Conservation (phyloP, 768 basidiomycete species). For the Omphalotus guepiniiformis region DNA sequence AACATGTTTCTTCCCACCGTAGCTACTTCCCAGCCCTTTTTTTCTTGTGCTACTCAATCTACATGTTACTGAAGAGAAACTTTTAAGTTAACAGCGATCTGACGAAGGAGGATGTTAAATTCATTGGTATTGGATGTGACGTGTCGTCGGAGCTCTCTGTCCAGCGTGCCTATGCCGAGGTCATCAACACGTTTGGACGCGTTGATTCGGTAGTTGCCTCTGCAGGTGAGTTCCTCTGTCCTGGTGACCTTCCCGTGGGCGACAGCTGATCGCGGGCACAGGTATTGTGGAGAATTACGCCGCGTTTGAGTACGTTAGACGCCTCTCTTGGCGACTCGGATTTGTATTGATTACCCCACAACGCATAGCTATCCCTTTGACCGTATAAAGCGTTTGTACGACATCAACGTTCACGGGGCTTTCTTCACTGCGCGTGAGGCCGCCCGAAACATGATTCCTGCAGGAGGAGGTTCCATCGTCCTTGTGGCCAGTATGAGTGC, state of each 20-base stretch:
- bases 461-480: constrained; percentile 75
- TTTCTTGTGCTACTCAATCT: neutral
- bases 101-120: constrained; percentile 51
- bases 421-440: constrained; percentile 97
- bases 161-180: constrained; percentile 60
- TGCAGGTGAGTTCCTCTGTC: constrained; percentile 55
- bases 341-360: neutral
- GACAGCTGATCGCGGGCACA: constrained; percentile 20
- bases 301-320: constrained; percentile 65
- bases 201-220: constrained; percentile 85
- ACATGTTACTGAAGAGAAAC: constrained; percentile 5
- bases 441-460: constrained; percentile 85
- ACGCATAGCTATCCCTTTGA: constrained; percentile 73
- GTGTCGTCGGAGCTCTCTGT: constrained; percentile 82
- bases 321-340: neutral
- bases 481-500: constrained; percentile 92
- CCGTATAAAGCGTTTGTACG: constrained; percentile 77
- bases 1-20: constrained; percentile 3
- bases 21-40: constrained; percentile 1
- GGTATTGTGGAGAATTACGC: constrained; percentile 87
- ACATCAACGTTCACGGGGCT: constrained; percentile 91
- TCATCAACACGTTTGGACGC: constrained; percentile 62
- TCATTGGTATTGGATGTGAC: constrained; percentile 81
- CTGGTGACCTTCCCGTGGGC: neutral
- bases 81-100: constrained; percentile 50